Evolutionary conservation across 805 yeast species (phyloP).

Genomic region (Jamesozyma jinghongensis): DNA sequence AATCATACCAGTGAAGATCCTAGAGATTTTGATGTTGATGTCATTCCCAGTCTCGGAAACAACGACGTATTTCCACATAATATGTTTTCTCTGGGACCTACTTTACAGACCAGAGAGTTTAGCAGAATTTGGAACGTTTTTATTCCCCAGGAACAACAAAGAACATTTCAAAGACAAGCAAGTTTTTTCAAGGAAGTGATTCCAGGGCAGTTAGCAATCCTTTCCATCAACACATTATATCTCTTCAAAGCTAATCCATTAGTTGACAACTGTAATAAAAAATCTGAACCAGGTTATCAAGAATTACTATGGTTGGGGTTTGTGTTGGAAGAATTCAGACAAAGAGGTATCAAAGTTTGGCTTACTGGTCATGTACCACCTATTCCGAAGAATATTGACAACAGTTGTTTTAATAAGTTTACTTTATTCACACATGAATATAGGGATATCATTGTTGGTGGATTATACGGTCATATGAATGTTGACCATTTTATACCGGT

Average conservation of each 20-base stretch:
- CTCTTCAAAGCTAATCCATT: constrained; percentile 69
- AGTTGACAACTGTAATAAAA: constrained; percentile 67
- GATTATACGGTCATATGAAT: constrained; percentile 84
- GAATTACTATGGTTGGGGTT: constrained; percentile 70
- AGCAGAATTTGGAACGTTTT: constrained; percentile 64
- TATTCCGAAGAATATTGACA: constrained; percentile 64
- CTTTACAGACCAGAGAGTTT: constrained; percentile 74
- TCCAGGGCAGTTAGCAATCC: constrained; percentile 66
- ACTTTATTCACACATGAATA: constrained; percentile 78
- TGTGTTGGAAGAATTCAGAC: constrained; percentile 62
- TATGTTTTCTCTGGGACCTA: constrained; percentile 77
- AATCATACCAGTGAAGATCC: constrained; percentile 38
- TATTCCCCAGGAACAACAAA: constrained; percentile 70
- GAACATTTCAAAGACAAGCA: constrained; percentile 64
- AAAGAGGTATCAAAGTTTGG: constrained; percentile 77
- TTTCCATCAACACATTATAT: constrained; percentile 72
- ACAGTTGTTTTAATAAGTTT: constrained; percentile 63
- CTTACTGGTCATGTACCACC: constrained; percentile 86
- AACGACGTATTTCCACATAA: constrained; percentile 89
- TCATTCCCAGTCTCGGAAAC: constrained; percentile 73
- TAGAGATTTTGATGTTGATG: constrained; percentile 36
- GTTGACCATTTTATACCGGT: constrained; percentile 76
- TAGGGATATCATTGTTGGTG: constrained; percentile 75
- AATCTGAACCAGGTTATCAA: constrained; percentile 72
- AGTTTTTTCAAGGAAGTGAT: constrained; percentile 70